These are phyloP conservation scores for Apiotrichum gracile DNA, from an alignment of 1,284 basidiomycete species.

Conservation along the genomic window DNA sequence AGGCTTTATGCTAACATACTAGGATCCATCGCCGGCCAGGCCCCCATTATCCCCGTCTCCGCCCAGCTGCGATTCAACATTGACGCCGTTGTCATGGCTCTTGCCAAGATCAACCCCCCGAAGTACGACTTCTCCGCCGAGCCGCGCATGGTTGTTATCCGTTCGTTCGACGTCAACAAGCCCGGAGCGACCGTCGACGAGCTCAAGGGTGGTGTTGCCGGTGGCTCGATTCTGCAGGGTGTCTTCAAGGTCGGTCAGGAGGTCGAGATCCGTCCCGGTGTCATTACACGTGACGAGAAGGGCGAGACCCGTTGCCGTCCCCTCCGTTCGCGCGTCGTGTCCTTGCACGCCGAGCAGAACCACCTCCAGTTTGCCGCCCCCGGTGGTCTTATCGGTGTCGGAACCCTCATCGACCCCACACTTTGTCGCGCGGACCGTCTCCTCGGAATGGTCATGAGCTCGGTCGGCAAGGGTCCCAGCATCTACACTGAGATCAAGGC, in stretches of 20 bases:
- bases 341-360: slow-evolving; percentile 91
- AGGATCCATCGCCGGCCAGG: slow-evolving; percentile 94
- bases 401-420: slow-evolving; percentile 93
- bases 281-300: slow-evolving; percentile 90
- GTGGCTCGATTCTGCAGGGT: slow-evolving; percentile 90
- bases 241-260: slow-evolving; percentile 81
- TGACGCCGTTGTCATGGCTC: slow-evolving; percentile 99
- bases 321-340: slow-evolving; percentile 86
- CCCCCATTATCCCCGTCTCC: slow-evolving; percentile 97
- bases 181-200: slow-evolving; percentile 96
- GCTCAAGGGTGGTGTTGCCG: slow-evolving; percentile 95
- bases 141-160: slow-evolving; percentile 93
- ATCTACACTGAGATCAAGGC: slow-evolving; percentile 71
- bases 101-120: slow-evolving; percentile 92
- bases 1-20: background rate
- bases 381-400: slow-evolving; percentile 95
- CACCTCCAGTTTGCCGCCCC: slow-evolving; percentile 92
- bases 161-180: slow-evolving; percentile 99
- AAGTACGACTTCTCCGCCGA: slow-evolving; percentile 86
- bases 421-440: slow-evolving; percentile 94
- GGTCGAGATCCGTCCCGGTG: slow-evolving; percentile 94
- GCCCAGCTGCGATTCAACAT: slow-evolving; percentile 99
- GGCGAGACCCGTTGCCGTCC: slow-evolving; percentile 89
- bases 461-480: slow-evolving; percentile 85
- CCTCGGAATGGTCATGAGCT: slow-evolving; percentile 91